Conservation (phyloP, 179 eudicot species). For the Monotropa hypopitys region DNA sequence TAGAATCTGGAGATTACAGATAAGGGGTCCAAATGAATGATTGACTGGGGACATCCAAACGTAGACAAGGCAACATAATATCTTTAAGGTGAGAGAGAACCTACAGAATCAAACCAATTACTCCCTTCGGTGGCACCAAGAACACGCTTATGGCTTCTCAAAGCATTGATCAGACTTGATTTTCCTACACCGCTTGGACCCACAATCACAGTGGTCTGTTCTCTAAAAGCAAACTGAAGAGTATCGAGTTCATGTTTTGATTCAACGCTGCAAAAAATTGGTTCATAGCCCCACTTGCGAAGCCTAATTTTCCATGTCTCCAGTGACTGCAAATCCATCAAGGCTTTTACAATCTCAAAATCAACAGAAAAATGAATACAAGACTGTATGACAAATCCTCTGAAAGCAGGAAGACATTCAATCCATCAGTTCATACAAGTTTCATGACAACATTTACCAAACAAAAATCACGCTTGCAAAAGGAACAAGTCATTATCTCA, state of each 20-base stretch:
- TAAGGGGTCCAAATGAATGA: neutral
- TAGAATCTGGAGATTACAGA: constrained; percentile 30
- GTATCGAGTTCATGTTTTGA: constrained; percentile 63
- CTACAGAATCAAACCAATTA: constrained; percentile 49
- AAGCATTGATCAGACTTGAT: constrained; percentile 80
- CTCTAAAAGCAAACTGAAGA: constrained; percentile 55
- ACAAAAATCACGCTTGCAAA: neutral
- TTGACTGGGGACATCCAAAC: neutral
- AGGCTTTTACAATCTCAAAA: neutral
- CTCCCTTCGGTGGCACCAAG: constrained; percentile 27
- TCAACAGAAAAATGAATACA: neutral
- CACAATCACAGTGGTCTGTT: constrained; percentile 73
- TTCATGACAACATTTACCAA: neutral
- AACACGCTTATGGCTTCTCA: constrained; percentile 40
- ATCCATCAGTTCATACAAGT: neutral
- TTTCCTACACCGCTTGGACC: constrained; percentile 99
- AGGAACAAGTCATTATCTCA: neutral
- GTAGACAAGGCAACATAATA: neutral
- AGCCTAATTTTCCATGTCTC: constrained; percentile 67
- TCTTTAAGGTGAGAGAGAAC: constrained; percentile 13
- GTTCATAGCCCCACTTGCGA: constrained; percentile 70
- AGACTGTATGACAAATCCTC: neutral
- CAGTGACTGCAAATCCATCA: constrained; percentile 33
- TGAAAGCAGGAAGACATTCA: neutral
- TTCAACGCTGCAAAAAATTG: constrained; percentile 77